Conservation (phyloP, 306 rosid species). For the Calophaca sinica region DNA sequence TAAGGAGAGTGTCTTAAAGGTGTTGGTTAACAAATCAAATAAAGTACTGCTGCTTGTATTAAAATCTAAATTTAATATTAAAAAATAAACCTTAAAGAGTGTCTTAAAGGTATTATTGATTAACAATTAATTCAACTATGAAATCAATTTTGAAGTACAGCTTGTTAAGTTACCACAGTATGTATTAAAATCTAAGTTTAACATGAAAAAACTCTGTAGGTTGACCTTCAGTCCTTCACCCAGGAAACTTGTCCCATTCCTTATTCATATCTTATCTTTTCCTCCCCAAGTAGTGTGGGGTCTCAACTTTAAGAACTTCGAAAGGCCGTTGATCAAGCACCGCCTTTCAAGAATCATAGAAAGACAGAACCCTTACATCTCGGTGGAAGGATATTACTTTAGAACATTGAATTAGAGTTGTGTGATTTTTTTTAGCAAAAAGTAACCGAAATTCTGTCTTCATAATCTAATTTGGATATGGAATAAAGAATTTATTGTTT, state of each 20-base stretch:
- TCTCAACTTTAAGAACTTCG: slow-evolving; percentile 56
- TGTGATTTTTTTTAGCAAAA: not conserved
- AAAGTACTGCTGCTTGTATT: no score
- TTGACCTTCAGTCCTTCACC: slow-evolving; percentile 50
- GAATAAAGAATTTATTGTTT: not conserved
- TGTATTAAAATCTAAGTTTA: no score
- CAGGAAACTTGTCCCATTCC: slow-evolving; percentile 70
- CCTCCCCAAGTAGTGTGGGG: slow-evolving; percentile 67
- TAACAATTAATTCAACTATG: no score
- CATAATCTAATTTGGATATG: slow-evolving; percentile 1
- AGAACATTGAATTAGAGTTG: slow-evolving; percentile 16
- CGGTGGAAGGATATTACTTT: not conserved
- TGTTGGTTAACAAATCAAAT: no score
- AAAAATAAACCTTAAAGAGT: no score
- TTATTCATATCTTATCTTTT: slow-evolving; percentile 68
- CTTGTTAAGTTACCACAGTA: no score
- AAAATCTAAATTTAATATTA: no score
- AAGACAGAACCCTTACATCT: slow-evolving; percentile 20
- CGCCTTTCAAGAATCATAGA: slow-evolving; percentile 48
- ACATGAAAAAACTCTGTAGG: no score
- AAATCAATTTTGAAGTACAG: no score
- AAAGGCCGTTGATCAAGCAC: slow-evolving; percentile 58
- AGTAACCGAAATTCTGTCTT: no score
- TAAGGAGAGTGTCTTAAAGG: no score
- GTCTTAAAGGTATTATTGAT: no score